Base-by-base conservation (phyloP, 2,329 filamentous ascomycete species). In the Colletotrichum spaethianum region DNA sequence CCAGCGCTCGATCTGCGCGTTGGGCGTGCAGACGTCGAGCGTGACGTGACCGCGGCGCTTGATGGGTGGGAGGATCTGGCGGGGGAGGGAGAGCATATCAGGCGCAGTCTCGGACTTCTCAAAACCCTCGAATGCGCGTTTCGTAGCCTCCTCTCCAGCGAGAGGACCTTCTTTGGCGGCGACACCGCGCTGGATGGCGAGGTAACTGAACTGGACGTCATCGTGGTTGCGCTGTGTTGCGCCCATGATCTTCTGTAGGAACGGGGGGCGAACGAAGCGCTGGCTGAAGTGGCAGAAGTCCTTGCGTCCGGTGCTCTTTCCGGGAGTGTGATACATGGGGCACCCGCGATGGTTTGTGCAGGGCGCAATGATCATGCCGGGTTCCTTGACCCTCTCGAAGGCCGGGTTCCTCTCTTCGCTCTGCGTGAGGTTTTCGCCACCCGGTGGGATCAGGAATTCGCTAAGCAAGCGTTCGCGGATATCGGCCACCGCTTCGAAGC, bases 221-320 rank as follows among this genome's bases (percentile, higher is more conserved):
- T 98, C 96, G 78, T 97, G 93, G 80, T 97, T 98, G 74, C 90
- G 90, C 76, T 92, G 89, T 8, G 85, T 85, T 31, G 89, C 91
- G 23, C 90, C 89, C 26, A 97, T 84, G 57, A 98, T 88, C 57
- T 89, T 89, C 79, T 97, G 94, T 67, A 98, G 87, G 81, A 95
- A 98, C 0, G 86, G 84, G 0, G 96, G 96, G 0, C 95, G 91
- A 62, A 95, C 93, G 79, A 94, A 98, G 57, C 96, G 91, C 83
- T 99, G 96, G 74, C 87, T 89, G 81, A 99, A 98, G 81, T 93
- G 93, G 82, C 96, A 99, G 79, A 93, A 96, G 79, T 98, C 95
- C 77, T 95, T 95, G 67, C 96, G 90, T 7, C 95, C 94, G 36
- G 84, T 84, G 65, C 90, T 91, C 65, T 92, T 86, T 0, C 95